A percentile compares a stretch with the other conserved stretches of the same genome.
Evolutionary conservation across 306 rosid species (phyloP).

Genomic region (Lablab purpureus): DNA sequence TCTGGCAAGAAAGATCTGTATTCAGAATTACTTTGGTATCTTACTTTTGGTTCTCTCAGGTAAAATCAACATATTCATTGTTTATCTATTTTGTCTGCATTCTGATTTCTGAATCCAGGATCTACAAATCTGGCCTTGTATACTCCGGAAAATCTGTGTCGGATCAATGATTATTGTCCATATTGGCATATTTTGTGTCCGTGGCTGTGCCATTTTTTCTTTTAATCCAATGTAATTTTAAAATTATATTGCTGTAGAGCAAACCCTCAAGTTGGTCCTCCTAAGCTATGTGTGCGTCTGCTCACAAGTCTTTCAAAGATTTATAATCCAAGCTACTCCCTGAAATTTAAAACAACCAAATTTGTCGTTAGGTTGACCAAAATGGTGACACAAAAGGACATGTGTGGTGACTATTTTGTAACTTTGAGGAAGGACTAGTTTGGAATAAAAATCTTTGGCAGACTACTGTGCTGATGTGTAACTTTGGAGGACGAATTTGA

Average conservation of each 20-base stretch:
- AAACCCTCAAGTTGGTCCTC: neutral
- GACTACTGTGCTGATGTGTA: neutral
- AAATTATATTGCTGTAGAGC: constrained; percentile 22
- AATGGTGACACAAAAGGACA: neutral
- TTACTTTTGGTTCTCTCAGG: constrained; percentile 80
- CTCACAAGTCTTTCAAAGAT: neutral
- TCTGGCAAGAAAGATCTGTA: constrained; percentile 94
- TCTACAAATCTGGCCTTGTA: constrained; percentile 31
- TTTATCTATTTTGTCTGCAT: constrained; percentile 8
- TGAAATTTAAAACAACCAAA: neutral
- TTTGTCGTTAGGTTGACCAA: neutral
- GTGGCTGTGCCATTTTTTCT: constrained; percentile 10
- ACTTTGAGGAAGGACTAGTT: neutral
- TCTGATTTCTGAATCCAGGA: constrained; percentile 16
- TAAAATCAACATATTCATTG: constrained; percentile 43
- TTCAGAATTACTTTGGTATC: constrained; percentile 83
- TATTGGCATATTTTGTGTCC: constrained; percentile 35
- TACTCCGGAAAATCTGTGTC: constrained; percentile 35
- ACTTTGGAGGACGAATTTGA: neutral
- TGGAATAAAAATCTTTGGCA: neutral
- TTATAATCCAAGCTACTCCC: neutral
- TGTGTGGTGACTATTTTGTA: neutral
- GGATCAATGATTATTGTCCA: constrained; percentile 10
- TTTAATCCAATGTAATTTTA: neutral
- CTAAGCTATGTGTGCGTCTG: neutral